Base-by-base conservation (phyloP, 1,284 basidiomycete genomes). In the Ceratobasidium theobromae region DNA sequence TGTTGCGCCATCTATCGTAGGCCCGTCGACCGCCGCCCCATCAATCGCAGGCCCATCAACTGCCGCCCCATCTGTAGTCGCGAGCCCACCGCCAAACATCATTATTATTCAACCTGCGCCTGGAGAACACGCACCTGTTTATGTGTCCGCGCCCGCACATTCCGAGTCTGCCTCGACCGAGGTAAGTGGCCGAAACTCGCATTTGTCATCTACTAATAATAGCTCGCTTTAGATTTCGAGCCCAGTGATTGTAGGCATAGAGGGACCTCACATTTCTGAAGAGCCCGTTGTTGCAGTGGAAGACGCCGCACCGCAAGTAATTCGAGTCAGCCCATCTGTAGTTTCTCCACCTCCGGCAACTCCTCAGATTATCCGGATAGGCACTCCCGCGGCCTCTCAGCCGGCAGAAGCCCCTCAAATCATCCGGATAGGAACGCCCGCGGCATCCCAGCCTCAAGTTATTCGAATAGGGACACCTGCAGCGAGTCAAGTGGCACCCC, bases 381-480 rank as follows among this genome's bases (percentile, higher is more conserved):
- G 54, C 21, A 28, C 54, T 18, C 54, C 54, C 6, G 12, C 54
- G 14, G 54, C 54, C 14, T 12, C 54, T 28, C 54, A 54, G n/a
- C n/a, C 41, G 21, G 16, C 54, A 21, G 32, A 16, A 9, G 46
- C 35, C 23, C 33, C 58, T 9, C 58, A 64, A 51, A 25, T 64
- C 49, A 41, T 64, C 23, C 58, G 58, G 1, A 3, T 64, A 9
- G 58, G 58, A 5, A 41, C 48, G 4, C 58, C 58, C 9, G 55
- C 55, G n/a, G 30, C 48, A 23, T 21, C 30, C 33, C 49, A 64
- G 21, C 48, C 48, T 11, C 58, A 64, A 25, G 23, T 38, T 23
- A 64, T 64, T 30, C 58, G 58, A n/a, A 43, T 64, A 18, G 49
- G 46, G 1, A 46, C 58, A 14, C 58, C 58, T 9, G 27, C 58